Conservation (phyloP, 495 filamentous ascomycete species). For the Aspergillus incahuasiensis region DNA sequence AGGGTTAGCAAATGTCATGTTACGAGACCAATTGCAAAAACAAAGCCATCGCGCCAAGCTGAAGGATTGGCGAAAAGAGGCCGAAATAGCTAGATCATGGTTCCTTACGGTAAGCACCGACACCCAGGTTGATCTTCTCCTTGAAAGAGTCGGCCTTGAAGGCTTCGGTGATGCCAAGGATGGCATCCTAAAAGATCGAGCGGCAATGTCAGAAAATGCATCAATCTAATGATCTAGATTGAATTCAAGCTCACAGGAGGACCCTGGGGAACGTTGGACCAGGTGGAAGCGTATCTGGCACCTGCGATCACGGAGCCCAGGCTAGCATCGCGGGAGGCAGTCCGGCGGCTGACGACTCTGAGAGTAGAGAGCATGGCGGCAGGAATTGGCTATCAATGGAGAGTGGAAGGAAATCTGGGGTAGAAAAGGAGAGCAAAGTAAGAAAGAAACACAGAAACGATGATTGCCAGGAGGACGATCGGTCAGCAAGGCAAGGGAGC, state of each 20-base stretch:
- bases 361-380: conserved; percentile 53
- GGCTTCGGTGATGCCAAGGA: conserved; percentile 96
- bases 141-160: conserved; percentile 93
- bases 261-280: conserved; percentile 86
- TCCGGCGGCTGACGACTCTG: conserved; percentile 52
- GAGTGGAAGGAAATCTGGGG: conserved; percentile 13
- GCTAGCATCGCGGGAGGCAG: conserved; percentile 43
- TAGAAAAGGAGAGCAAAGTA: conserved; percentile 16
- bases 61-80: background rate
- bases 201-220: conserved; percentile 27
- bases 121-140: conserved; percentile 96
- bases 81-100: background rate
- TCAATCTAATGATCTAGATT: background rate
- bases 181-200: conserved; percentile 54
- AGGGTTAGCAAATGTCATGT: background rate
- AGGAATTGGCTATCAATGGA: conserved; percentile 3
- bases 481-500: conserved; percentile 13
- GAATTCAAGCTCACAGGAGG: conserved; percentile 74
- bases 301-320: conserved; percentile 46
- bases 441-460: conserved; percentile 15
- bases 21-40: background rate
- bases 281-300: conserved; percentile 70
- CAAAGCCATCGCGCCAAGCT: background rate
- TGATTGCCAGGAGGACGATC: conserved; percentile 15
- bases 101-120: conserved; percentile 49